Evolutionary conservation across 192 early-diverging fungal genomes (phyloP).

Genomic region (Coemansia sp.): DNA sequence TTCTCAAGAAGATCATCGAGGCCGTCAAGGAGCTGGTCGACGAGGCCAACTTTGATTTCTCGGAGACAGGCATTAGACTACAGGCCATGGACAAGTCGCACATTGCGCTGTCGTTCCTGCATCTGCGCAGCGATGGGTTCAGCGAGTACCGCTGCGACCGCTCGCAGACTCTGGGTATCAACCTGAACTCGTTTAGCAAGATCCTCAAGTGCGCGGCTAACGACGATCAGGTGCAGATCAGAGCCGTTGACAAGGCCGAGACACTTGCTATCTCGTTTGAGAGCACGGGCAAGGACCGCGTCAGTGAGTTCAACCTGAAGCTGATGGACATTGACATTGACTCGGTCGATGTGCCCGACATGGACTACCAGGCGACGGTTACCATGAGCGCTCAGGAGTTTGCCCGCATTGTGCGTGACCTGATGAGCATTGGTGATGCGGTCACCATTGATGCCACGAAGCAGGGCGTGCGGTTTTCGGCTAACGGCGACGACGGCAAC

Average conservation of each 20-base stretch:
- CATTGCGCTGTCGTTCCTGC: constrained; percentile 87
- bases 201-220: constrained; percentile 90
- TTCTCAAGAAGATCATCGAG: constrained; percentile 94
- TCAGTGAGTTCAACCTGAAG: constrained; percentile 94
- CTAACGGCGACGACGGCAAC: constrained; percentile 83
- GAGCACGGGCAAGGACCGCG: constrained; percentile 65
- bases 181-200: constrained; percentile 82
- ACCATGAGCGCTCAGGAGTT: constrained; percentile 89
- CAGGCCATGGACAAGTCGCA: constrained; percentile 99
- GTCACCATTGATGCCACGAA: constrained; percentile 89
- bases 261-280: constrained; percentile 75
- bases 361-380: constrained; percentile 86
- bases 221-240: constrained; percentile 89
- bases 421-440: constrained; percentile 81
- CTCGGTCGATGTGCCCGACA: constrained; percentile 93
- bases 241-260: constrained; percentile 86
- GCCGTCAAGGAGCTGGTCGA: constrained; percentile 97
- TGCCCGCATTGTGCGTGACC: constrained; percentile 86
- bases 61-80: constrained; percentile 87
- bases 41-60: constrained; percentile 98
- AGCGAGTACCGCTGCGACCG: constrained; percentile 90
- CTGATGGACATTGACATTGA: constrained; percentile 98
- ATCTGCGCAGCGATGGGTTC: constrained; percentile 79
- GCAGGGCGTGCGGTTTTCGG: constrained; percentile 88
- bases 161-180: constrained; percentile 86